Evolutionary conservation across 2,329 filamentous ascomycete genomes (phyloP).

Genomic region (Alternaria burnsii): DNA sequence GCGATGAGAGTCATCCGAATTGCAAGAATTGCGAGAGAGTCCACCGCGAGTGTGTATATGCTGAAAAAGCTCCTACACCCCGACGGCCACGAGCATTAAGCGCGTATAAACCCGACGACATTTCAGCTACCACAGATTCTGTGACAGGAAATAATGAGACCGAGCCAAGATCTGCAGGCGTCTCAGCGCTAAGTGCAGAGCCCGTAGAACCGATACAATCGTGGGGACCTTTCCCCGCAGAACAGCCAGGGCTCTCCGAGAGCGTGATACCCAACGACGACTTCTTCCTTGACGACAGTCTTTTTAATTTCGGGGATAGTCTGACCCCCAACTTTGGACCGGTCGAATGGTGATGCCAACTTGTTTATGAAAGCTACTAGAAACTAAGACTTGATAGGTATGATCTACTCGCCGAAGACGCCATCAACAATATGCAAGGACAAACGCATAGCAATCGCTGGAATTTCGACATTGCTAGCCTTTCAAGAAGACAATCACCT

Average conservation of each 20-base stretch:
- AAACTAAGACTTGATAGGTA: slow-evolving; percentile 37
- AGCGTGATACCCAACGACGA: slow-evolving; percentile 31
- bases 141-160: slow-evolving; percentile 10
- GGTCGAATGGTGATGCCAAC: slow-evolving; percentile 50
- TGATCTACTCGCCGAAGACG: slow-evolving; percentile 56
- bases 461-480: slow-evolving; percentile 55
- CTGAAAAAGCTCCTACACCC: slow-evolving; percentile 18
- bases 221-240: slow-evolving; percentile 26
- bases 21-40: slow-evolving; percentile 57
- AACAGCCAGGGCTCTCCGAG: slow-evolving; percentile 24
- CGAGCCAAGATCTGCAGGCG: slow-evolving; percentile 1
- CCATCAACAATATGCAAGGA: slow-evolving; percentile 44
- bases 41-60: slow-evolving; percentile 53
- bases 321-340: slow-evolving; percentile 54
- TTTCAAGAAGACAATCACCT: slow-evolving; percentile 51
- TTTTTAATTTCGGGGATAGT: slow-evolving; percentile 37
- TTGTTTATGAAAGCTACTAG: neutral
- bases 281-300: slow-evolving; percentile 35
- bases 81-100: slow-evolving; percentile 22
- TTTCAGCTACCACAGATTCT: neutral
- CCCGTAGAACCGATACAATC: slow-evolving; percentile 18
- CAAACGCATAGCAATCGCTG: slow-evolving; percentile 45
- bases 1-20: slow-evolving; percentile 57
- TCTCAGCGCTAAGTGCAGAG: slow-evolving; percentile 18
- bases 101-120: slow-evolving; percentile 18